Evolutionary conservation across 177 flowering plant genomes (phyloP).

Genomic region (Vitis hybrid): DNA sequence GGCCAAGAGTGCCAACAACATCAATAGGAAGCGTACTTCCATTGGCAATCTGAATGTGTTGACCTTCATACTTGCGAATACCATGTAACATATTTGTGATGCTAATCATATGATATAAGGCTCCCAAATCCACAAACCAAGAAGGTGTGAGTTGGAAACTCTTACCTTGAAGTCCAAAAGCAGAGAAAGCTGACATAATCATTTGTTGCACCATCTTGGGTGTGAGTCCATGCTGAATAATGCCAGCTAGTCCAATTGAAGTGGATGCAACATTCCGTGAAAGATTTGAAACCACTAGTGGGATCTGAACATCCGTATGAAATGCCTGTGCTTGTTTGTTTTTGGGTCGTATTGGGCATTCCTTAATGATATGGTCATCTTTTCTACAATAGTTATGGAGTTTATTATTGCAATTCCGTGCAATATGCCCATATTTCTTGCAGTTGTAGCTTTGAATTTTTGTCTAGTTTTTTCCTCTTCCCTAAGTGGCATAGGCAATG

Average conservation of each 20-base stretch:
- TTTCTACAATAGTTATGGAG: constrained; percentile 14
- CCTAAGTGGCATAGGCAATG: constrained; percentile 8
- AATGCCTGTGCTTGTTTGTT: background rate
- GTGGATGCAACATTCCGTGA: too few species aligned
- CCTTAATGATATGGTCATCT: constrained; percentile 6
- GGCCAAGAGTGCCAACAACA: background rate
- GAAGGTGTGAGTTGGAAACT: too few species aligned
- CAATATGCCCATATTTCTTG: constrained; percentile 7
- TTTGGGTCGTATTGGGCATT: constrained; percentile 3
- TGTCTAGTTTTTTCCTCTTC: background rate
- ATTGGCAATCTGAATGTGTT: background rate
- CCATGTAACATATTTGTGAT: too few species aligned
- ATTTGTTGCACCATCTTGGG: too few species aligned
- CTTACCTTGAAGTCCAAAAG: too few species aligned
- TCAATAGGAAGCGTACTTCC: background rate
- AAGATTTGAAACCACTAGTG: too few species aligned
- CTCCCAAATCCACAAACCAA: too few species aligned
- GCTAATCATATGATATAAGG: too few species aligned
- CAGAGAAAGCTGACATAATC: too few species aligned
- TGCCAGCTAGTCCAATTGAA: too few species aligned
- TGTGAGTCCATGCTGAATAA: too few species aligned
- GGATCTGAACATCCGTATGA: background rate
- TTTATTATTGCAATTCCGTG: background rate
- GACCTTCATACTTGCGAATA: too few species aligned
- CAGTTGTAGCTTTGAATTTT: constrained; percentile 8